Percentiles rank a stretch among this genome's conserved stretches.
Evolutionary conservation across 73 alveolate genomes (phyloP).

Genomic region (Tetrahymena malaccensis): DNA sequence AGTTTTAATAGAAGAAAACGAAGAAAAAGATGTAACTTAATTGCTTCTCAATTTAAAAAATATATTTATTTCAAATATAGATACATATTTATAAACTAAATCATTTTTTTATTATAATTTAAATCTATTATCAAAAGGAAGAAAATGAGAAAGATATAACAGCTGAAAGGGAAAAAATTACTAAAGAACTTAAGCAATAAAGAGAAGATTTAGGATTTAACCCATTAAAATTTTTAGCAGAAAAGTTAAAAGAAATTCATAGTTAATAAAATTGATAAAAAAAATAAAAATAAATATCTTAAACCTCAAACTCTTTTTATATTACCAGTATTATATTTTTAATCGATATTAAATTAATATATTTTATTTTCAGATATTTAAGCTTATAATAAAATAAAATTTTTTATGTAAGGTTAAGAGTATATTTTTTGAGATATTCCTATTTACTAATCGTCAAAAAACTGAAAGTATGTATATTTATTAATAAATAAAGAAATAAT

Average conservation of each 20-base stretch:
- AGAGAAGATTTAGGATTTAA: slow-evolving; percentile 32
- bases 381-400: too few species aligned
- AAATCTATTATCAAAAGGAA: slow-evolving; percentile 9
- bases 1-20: neutral
- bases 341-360: neutral
- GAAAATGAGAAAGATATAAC: slow-evolving; percentile 27
- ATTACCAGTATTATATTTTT: too few species aligned
- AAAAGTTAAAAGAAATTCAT: slow-evolving; percentile 10
- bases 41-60: neutral
- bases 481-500: too few species aligned
- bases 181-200: slow-evolving; percentile 2
- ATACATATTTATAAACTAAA: neutral
- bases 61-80: too few species aligned
- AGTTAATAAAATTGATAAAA: neutral
- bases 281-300: neutral
- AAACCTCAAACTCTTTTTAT: too few species aligned
- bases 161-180: slow-evolving; percentile 32
- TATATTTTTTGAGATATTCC: too few species aligned
- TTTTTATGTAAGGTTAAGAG: too few species aligned
- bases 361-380: too few species aligned
- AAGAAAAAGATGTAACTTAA: slow-evolving; percentile 8
- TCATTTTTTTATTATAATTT: neutral
- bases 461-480: too few species aligned
- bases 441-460: too few species aligned
- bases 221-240: slow-evolving; percentile 22